Conservation (phyloP, 1,284 basidiomycete genomes). For the Sporisorium graminicola region DNA sequence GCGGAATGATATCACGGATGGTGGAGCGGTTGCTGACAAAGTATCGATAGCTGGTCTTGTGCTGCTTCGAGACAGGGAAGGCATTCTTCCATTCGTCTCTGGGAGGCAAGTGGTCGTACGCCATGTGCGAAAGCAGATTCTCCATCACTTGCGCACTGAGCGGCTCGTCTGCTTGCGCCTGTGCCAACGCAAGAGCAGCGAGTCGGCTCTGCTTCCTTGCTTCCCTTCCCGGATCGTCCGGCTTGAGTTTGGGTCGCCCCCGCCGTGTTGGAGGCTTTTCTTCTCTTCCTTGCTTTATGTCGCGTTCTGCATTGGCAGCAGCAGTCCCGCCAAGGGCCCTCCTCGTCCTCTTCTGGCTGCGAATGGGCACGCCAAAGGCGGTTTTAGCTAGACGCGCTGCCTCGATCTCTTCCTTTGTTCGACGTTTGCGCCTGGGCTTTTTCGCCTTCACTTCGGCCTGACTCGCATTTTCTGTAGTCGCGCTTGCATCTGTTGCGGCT, state of each 20-base stretch:
- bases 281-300: neutral
- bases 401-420: conserved; percentile 25
- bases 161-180: conserved; percentile 6
- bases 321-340: conserved; percentile 7
- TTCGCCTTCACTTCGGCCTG: neutral
- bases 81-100: conserved; percentile 43
- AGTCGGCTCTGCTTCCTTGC: conserved; percentile 5
- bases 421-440: conserved; percentile 21
- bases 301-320: neutral
- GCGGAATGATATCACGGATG: conserved; percentile 37
- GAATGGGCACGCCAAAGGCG: conserved; percentile 21
- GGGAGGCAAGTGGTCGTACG: conserved; percentile 52
- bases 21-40: conserved; percentile 59
- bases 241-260: conserved; percentile 6
- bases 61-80: conserved; percentile 35
- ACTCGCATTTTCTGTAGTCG: neutral
- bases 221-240: neutral
- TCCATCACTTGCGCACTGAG: conserved; percentile 12
- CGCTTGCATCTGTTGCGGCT: neutral
- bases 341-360: conserved; percentile 17
- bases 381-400: conserved; percentile 19
- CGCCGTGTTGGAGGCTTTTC: neutral
- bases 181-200: neutral
- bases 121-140: conserved; percentile 19
- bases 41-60: conserved; percentile 53